Percentiles rank a stretch among this genome's conserved stretches.
phyloP scores from a whole-genome alignment of 352 stramenopile genomes.

The Globisporangium megalacanthum region DNA sequence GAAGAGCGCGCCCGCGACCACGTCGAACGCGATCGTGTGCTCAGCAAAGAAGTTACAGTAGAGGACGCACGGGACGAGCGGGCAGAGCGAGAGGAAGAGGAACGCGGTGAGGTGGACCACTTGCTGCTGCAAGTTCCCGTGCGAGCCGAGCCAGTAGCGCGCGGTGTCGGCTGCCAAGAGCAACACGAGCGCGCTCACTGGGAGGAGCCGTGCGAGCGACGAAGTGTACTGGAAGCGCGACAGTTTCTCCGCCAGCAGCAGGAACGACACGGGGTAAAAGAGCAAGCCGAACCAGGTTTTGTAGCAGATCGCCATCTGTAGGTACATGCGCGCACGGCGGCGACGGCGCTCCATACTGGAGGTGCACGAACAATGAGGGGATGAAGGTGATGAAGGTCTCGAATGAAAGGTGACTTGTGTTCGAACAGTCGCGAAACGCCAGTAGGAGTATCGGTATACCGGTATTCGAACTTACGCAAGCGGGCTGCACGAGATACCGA shows the following conservation, averaged over 20 bases:
- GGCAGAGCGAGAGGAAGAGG: conserved; percentile 61
- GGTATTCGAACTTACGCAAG: no score
- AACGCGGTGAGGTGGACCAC: conserved; percentile 67
- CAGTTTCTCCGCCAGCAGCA: conserved; percentile 64
- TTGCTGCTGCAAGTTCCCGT: conserved; percentile 46
- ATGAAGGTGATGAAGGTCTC: no score
- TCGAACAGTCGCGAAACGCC: no score
- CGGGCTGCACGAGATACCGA: neutral
- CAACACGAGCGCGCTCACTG: conserved; percentile 36
- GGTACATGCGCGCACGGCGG: conserved; percentile 32
- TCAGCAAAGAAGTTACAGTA: conserved; percentile 52
- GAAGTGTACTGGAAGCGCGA: conserved; percentile 26
- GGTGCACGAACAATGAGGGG: neutral
- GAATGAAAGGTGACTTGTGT: no score
- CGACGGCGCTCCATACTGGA: conserved; percentile 22
- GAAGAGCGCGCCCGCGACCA: conserved; percentile 25
- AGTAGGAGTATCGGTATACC: no score
- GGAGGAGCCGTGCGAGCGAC: conserved; percentile 32
- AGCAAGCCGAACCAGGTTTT: conserved; percentile 46
- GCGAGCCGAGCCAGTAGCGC: conserved; percentile 54
- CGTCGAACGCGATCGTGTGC: conserved; percentile 45
- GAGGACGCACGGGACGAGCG: conserved; percentile 42
- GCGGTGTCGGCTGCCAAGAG: conserved; percentile 35
- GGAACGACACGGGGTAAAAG: conserved; percentile 55
- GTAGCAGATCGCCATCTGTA: conserved; percentile 59